Percentiles rank a stretch among this genome's conserved stretches.
phyloP scores from a whole-genome alignment of 345 rosid genomes.

The Lepidium didymum region DNA sequence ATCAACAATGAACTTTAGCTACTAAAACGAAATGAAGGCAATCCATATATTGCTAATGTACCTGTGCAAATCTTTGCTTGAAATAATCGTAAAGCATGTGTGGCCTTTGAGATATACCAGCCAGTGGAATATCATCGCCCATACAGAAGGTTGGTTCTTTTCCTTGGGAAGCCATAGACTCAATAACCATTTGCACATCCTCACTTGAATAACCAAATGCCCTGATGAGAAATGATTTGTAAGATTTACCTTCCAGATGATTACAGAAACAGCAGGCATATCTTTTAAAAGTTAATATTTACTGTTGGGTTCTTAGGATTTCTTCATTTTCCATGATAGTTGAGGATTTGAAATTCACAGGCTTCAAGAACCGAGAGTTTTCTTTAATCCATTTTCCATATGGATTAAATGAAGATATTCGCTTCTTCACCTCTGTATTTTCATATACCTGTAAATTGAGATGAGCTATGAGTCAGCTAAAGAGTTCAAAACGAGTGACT shows the following conservation, averaged over 20 bases:
- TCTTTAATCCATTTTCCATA: conserved; percentile 84
- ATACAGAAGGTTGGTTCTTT: conserved; percentile 98
- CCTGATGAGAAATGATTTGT: conserved; percentile 32
- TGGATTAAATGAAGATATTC: conserved; percentile 70
- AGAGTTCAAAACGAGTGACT: not conserved
- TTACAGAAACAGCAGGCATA: not conserved
- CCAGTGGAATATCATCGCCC: conserved; percentile 93
- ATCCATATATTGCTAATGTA: conserved; percentile 14
- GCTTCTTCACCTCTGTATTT: conserved; percentile 88
- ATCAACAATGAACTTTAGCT: not conserved
- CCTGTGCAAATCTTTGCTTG: conserved; percentile 99
- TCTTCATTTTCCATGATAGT: conserved; percentile 71
- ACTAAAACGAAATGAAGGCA: not conserved
- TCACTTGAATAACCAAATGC: conserved; percentile 98
- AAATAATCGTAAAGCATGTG: conserved; percentile 96
- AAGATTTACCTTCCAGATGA: not conserved
- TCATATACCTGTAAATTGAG: conserved; percentile 67
- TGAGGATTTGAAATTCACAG: conserved; percentile 55
- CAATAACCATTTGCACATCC: conserved; percentile 99
- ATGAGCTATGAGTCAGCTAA: not conserved
- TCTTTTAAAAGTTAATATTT: conserved; percentile 27
- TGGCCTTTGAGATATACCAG: conserved; percentile 75
- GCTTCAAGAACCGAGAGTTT: conserved; percentile 67
- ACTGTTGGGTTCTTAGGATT: conserved; percentile 86
- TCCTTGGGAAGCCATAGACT: conserved; percentile 93